Percentiles rank a stretch among this genome's conserved stretches.
Conservation (phyloP, 306 rosid genomes). For the Pterocarpus santalinus region DNA sequence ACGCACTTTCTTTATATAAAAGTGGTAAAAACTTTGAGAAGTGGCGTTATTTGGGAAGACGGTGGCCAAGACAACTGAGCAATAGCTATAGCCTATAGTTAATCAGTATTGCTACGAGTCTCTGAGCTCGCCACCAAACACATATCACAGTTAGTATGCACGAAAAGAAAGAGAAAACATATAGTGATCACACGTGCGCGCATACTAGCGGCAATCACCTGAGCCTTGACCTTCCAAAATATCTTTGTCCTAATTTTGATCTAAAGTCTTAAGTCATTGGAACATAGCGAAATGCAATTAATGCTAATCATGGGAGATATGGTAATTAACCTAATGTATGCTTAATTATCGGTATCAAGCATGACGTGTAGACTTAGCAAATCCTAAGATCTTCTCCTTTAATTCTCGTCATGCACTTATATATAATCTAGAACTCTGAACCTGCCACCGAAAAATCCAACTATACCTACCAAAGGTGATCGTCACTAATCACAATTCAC, state of each 20-base stretch:
- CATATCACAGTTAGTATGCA: background rate
- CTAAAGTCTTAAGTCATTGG: background rate
- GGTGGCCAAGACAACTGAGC: slow-evolving; percentile 16
- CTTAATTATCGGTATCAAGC: slow-evolving; percentile 15
- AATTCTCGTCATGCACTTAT: slow-evolving; percentile 35
- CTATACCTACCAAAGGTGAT: slow-evolving; percentile 15
- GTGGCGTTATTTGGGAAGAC: background rate
- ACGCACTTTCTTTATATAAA: background rate
- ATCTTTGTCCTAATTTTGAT: slow-evolving; percentile 5
- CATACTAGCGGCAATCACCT: slow-evolving; percentile 16
- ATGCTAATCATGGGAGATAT: slow-evolving; percentile 38
- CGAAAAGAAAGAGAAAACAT: background rate
- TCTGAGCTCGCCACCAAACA: too few species aligned
- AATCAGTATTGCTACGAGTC: background rate
- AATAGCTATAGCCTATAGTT: background rate
- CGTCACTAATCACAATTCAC: slow-evolving; percentile 28
- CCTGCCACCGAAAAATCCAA: slow-evolving; percentile 44
- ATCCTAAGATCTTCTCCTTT: slow-evolving; percentile 43
- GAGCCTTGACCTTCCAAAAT: slow-evolving; percentile 9
- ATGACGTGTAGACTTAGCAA: background rate
- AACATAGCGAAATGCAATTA: background rate
- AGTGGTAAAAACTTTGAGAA: background rate
- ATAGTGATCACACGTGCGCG: slow-evolving; percentile 33
- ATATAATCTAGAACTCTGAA: slow-evolving; percentile 29
- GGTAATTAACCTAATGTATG: slow-evolving; percentile 21